Percentiles rank a stretch among this genome's conserved stretches.
phyloP scores from a whole-genome alignment of 495 filamentous ascomycete genomes.

The Aspergillus incahuasiensis region DNA sequence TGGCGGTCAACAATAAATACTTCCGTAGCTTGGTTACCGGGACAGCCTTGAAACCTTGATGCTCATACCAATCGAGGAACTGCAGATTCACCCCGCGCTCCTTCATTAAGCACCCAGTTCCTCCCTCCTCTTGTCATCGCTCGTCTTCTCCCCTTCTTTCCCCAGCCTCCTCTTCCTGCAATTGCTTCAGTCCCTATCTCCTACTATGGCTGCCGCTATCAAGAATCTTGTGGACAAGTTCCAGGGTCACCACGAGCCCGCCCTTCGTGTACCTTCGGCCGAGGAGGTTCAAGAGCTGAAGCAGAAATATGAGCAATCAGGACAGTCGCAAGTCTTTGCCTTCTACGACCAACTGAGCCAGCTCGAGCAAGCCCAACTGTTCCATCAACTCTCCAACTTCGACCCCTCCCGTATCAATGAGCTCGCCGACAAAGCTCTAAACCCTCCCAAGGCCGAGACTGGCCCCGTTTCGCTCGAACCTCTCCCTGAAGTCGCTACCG shows the following conservation, averaged over 20 bases:
- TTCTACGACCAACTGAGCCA: slow-evolving; percentile 77
- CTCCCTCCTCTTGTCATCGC: not conserved
- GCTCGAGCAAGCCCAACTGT: slow-evolving; percentile 72
- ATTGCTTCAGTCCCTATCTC: slow-evolving; percentile 3
- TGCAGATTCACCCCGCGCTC: slow-evolving; percentile 14
- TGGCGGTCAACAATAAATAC: slow-evolving; percentile 5
- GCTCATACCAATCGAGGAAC: slow-evolving; percentile 3
- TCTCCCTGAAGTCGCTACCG: slow-evolving; percentile 80
- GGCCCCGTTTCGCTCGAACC: slow-evolving; percentile 68
- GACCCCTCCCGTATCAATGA: slow-evolving; percentile 80
- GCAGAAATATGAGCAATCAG: slow-evolving; percentile 70
- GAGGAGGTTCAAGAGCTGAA: slow-evolving; percentile 70
- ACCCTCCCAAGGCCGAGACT: slow-evolving; percentile 57
- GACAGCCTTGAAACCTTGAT: slow-evolving; percentile 2
- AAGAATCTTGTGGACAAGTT: slow-evolving; percentile 56
- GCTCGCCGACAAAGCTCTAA: slow-evolving; percentile 72
- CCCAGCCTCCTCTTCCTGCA: slow-evolving; percentile 5
- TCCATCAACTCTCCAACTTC: slow-evolving; percentile 73
- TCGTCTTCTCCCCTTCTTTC: slow-evolving; percentile 3
- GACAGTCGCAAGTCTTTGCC: slow-evolving; percentile 85
- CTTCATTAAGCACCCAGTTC: slow-evolving; percentile 1
- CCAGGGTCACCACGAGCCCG: slow-evolving; percentile 41
- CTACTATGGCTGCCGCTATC: slow-evolving; percentile 41
- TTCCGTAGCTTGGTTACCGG: slow-evolving; percentile 1
- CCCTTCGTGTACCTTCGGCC: slow-evolving; percentile 61